Conservation (phyloP, 2,329 filamentous ascomycete species). For the Salinomyces thailandicus region DNA sequence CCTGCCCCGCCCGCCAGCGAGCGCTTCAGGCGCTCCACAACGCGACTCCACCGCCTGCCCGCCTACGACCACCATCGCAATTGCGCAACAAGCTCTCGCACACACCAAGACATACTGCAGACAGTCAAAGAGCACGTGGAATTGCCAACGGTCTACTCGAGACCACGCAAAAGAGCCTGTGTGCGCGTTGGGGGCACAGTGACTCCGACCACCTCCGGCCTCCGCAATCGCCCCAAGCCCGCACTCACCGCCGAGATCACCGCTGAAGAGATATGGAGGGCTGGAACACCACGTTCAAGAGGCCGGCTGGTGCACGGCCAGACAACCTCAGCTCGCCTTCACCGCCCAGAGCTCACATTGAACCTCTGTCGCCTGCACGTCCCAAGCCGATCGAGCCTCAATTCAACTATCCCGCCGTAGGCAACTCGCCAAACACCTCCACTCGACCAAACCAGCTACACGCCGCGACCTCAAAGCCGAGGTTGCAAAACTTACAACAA, state of each 20-base stretch:
- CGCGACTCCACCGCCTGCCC: not conserved
- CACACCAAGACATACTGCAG: too few relatives aligned
- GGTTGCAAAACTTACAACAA: not conserved
- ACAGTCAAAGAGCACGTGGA: too few relatives aligned
- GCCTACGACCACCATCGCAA: not conserved
- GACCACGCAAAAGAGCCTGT: too few relatives aligned
- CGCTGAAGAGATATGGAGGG: not conserved
- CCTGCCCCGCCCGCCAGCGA: too few relatives aligned
- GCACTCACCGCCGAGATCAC: not conserved
- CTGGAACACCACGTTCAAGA: conserved; percentile 22
- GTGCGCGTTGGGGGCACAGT: too few relatives aligned
- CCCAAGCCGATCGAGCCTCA: conserved; percentile 22
- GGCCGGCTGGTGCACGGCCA: conserved; percentile 7
- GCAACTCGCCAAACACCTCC: conserved; percentile 15
- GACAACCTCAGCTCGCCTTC: conserved; percentile 21
- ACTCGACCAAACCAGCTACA: conserved; percentile 13
- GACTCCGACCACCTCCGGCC: not conserved
- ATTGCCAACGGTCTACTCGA: too few relatives aligned
- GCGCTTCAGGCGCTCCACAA: not conserved
- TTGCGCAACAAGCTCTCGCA: not conserved
- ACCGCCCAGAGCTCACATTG: conserved; percentile 24
- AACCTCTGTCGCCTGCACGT: conserved; percentile 26
- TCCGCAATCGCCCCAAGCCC: too few relatives aligned
- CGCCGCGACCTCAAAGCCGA: conserved; percentile 11
- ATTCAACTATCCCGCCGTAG: conserved; percentile 26